Evolutionary conservation across 2,329 filamentous ascomycete species (phyloP), one percentile per base, ranked within the genome.

Genomic region (Aspergillus oerlinghausenensis): DNA sequence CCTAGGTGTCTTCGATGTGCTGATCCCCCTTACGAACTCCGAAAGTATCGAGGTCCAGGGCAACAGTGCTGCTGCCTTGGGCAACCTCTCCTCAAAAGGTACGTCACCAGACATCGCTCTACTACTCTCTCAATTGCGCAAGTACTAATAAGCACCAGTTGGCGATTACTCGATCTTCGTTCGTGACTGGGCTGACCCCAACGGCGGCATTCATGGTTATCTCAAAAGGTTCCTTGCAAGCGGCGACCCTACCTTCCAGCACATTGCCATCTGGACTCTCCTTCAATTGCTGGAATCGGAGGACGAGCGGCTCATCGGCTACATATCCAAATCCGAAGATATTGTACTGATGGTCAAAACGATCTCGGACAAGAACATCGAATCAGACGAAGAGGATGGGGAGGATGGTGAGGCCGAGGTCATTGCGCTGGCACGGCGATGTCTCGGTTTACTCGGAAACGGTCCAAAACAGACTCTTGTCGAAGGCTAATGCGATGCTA

Each of bases 261-360:
- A 99, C 72, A 99, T 99, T 70, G 94, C 94, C 51, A 96, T 97
- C 61, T 99, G 94, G 94, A 99, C 94, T 1, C 78, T 99, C 50
- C 83, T 99, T 3, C 94, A 99, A 71, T 83, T 99, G 4, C 87
- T 99, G 51, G 94, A 99, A 75, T 97, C 93, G 0, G 92, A 96
- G 72, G 93, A 99, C 71, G 87, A 89, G 75, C 88, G 86, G 55
- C 81, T 99, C n/a, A 88, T 97, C 61, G 87, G 87, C 51, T 85
- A 91, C 50, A 97, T 99, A 65, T 87, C 90, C 66, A 89, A 93
- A 69, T 92, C 92, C 1, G 89, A 93, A 62, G 91, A 96, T 63
- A 89, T 99, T 63, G 89, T 97, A 55, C 85, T 90, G 60, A 92
- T 96, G 83, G 94, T 97, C 60, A 90, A 89, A 73, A 85, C 85